Percentiles rank a stretch among this genome's conserved stretches.
phyloP scores from a whole-genome alignment of 495 filamentous ascomycete genomes.

The Pyrenula massariospora region DNA sequence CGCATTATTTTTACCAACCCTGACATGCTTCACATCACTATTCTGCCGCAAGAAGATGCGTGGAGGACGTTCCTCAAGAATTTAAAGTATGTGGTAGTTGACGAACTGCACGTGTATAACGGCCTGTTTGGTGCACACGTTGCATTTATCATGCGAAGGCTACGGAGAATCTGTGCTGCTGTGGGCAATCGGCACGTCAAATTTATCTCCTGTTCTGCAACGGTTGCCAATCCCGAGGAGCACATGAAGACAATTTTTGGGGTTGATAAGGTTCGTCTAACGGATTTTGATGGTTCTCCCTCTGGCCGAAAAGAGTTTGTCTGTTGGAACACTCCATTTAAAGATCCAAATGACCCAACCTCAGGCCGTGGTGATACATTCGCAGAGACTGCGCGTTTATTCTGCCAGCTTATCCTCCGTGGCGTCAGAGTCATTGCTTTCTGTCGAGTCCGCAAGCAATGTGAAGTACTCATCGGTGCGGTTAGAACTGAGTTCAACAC shows the following conservation, averaged over 20 bases:
- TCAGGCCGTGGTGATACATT: conserved; percentile 77
- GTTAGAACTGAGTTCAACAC: conserved; percentile 63
- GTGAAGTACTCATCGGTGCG: conserved; percentile 73
- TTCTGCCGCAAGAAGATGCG: conserved; percentile 79
- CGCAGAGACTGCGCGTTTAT: conserved; percentile 74
- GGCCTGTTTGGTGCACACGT: conserved; percentile 90
- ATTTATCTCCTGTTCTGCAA: conserved; percentile 96
- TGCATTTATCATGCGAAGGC: conserved; percentile 84
- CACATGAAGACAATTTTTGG: conserved; percentile 94
- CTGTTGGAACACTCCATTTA: conserved; percentile 97
- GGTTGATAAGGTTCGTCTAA: conserved; percentile 62
- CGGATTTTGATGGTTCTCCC: conserved; percentile 88
- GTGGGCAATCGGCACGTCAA: conserved; percentile 80
- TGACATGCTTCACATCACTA: conserved; percentile 94
- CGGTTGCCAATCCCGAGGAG: conserved; percentile 83
- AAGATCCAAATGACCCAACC: conserved; percentile 75
- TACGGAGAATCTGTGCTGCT: conserved; percentile 81
- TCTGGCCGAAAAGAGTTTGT: conserved; percentile 91
- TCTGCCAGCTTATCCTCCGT: conserved; percentile 79
- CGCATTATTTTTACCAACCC: conserved; percentile 97
- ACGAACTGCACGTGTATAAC: conserved; percentile 93
- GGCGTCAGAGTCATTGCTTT: conserved; percentile 94
- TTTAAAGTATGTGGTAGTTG: conserved; percentile 78
- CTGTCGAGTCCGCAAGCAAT: conserved; percentile 74
- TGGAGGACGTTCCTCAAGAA: conserved; percentile 88